Evolutionary conservation across 441 rosid species (phyloP).

Genomic region (Adansonia gregorii): DNA sequence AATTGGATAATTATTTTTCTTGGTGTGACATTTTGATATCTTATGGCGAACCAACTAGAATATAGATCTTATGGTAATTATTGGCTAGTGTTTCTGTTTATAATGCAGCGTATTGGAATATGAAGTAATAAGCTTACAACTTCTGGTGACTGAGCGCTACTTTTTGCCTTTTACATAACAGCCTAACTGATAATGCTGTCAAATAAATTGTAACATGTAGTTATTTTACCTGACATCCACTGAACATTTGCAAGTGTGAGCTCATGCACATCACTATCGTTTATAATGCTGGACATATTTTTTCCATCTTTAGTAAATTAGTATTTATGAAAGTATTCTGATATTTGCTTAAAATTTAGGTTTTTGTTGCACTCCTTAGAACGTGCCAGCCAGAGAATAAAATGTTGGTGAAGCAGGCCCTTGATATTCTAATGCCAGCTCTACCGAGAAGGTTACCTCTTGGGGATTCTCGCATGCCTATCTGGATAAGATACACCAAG

Average conservation of each 20-base stretch:
- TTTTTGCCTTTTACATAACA: background rate
- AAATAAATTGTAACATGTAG: constrained; percentile 4
- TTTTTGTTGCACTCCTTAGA: constrained; percentile 98
- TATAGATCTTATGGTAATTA: background rate
- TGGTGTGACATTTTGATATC: background rate
- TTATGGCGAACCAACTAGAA: constrained; percentile 10
- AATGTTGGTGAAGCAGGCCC: constrained; percentile 97
- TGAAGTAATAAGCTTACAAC: constrained; percentile 1
- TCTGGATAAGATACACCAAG: constrained; percentile 98
- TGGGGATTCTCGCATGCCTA: constrained; percentile 98
- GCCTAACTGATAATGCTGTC: background rate
- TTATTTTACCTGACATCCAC: background rate
- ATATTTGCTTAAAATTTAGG: constrained; percentile 56
- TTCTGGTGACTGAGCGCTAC: constrained; percentile 6
- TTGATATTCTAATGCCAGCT: constrained; percentile 98
- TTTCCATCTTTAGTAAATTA: background rate
- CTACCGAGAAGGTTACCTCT: constrained; percentile 92
- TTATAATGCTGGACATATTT: background rate
- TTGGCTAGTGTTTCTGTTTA: constrained; percentile 15
- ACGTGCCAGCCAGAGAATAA: constrained; percentile 98
- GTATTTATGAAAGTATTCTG: background rate
- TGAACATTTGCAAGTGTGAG: constrained; percentile 9
- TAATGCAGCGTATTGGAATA: background rate
- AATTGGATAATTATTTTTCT: constrained; percentile 7
- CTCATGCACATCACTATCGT: background rate